Evolutionary conservation across 176 grass and related monocot species (phyloP).

Genomic region (Melocanna baccifera): DNA sequence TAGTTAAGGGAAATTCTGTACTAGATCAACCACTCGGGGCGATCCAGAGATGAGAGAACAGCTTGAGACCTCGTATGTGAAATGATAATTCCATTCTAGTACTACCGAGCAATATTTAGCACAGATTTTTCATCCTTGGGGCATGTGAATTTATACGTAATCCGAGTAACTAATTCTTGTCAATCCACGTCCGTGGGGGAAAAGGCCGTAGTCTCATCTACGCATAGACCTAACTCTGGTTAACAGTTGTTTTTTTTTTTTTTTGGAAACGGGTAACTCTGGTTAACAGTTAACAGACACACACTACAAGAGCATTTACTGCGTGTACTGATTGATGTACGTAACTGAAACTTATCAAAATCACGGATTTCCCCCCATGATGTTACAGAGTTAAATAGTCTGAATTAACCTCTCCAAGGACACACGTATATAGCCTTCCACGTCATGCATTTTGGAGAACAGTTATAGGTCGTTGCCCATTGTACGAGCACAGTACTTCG

Average conservation of each 20-base stretch:
- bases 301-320: neutral
- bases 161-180: too few relatives aligned
- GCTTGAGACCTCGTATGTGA: neutral
- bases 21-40: neutral
- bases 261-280: too few relatives aligned
- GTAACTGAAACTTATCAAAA: neutral
- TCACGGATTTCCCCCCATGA: neutral
- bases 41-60: neutral
- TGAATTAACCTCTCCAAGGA: neutral
- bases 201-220: neutral
- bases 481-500: constrained; percentile 1
- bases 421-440: neutral
- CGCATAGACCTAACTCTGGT: neutral
- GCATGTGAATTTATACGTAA: neutral
- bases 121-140: neutral
- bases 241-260: too few relatives aligned
- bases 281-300: neutral
- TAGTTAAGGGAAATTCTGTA: neutral
- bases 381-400: neutral
- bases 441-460: constrained; percentile 2
- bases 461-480: neutral
- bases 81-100: neutral
- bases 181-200: too few relatives aligned
- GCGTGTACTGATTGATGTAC: neutral
- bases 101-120: neutral